Percentiles rank a stretch among this genome's conserved stretches.
Evolutionary conservation across 2,329 filamentous ascomycete species (phyloP).

Genomic region (Aspergillus carbonarius): DNA sequence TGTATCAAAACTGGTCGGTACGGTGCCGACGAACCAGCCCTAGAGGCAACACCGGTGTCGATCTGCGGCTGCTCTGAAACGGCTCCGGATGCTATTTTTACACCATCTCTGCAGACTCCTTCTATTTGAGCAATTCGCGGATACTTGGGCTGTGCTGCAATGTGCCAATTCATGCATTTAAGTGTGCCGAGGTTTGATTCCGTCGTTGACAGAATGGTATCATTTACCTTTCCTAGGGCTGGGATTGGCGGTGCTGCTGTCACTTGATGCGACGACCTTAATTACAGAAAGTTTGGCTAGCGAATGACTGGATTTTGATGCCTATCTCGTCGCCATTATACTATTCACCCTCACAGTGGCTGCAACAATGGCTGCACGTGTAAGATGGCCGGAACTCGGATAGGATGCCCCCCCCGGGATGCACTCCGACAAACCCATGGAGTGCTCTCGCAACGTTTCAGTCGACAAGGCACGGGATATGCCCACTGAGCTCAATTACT

Average conservation of each 20-base stretch:
- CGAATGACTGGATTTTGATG: not conserved
- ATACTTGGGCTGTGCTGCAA: not conserved
- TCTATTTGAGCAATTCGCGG: no score
- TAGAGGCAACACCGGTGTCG: not conserved
- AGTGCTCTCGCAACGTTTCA: no score
- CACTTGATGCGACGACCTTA: not conserved
- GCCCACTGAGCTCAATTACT: no score
- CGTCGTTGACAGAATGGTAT: not conserved
- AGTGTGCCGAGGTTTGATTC: not conserved
- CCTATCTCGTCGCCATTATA: no score
- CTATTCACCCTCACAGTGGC: no score
- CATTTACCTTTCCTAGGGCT: not conserved
- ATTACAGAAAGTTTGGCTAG: not conserved
- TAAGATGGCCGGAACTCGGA: not conserved
- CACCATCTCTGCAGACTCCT: not conserved
- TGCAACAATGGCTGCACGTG: no score
- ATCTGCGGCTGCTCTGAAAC: not conserved
- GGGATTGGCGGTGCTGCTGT: not conserved
- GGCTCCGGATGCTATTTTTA: not conserved
- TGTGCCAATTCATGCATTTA: not conserved
- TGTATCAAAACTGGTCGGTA: not conserved
- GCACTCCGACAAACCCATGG: no score
- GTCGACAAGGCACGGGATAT: no score
- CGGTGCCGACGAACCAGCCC: not conserved
- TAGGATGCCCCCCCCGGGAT: no score